phyloP scores from a whole-genome alignment of 768 basidiomycete species.

The Leucogyrophana mollusca region DNA sequence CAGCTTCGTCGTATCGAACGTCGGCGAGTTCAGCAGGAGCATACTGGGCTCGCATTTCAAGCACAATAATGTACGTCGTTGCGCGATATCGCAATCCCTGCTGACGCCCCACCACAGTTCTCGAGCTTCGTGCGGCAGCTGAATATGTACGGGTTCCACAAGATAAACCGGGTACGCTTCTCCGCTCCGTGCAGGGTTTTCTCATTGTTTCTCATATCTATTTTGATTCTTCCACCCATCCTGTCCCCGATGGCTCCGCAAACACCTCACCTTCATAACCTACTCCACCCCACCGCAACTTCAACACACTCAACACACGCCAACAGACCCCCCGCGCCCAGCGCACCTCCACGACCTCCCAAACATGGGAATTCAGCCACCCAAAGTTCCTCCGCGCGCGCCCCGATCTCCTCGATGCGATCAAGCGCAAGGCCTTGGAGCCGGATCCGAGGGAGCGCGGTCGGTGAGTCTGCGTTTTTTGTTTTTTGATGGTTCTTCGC shows the following conservation, averaged over 20 bases:
- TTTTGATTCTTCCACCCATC: neutral
- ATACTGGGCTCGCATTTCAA: constrained; percentile 88
- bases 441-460: constrained; percentile 58
- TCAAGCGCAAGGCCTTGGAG: constrained; percentile 83
- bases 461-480: no score
- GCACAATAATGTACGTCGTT: constrained; percentile 74
- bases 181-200: neutral
- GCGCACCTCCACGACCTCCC: constrained; percentile 74
- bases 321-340: constrained; percentile 77
- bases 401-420: constrained; percentile 79
- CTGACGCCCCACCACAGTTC: constrained; percentile 51
- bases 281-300: neutral
- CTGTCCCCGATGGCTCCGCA: neutral
- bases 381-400: constrained; percentile 81
- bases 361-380: constrained; percentile 90
- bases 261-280: no score
- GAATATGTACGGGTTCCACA: constrained; percentile 97
- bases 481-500: no score
- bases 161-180: constrained; percentile 76
- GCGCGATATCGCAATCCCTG: constrained; percentile 5
- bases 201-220: no score
- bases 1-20: constrained; percentile 82
- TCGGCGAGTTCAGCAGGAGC: constrained; percentile 81
- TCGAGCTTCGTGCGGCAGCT: constrained; percentile 93
- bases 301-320: constrained; percentile 3